Evolutionary conservation across 495 filamentous ascomycete genomes (phyloP).

Genomic region (Durotheca rogersii): DNA sequence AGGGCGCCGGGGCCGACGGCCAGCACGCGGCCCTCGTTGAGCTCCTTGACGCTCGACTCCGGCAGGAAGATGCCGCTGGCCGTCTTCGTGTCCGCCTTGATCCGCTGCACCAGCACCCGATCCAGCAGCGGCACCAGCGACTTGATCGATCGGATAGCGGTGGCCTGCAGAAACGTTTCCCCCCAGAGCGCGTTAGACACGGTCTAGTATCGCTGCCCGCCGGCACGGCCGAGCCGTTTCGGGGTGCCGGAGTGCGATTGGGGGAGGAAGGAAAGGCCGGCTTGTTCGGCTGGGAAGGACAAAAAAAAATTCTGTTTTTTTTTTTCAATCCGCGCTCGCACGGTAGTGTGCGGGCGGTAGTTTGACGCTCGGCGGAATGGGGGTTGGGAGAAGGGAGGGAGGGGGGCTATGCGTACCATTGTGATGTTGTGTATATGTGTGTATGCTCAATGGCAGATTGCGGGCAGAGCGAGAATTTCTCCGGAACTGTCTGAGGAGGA

Average conservation of each 20-base stretch:
- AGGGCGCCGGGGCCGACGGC: conserved; percentile 88
- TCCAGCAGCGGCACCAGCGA: conserved; percentile 94
- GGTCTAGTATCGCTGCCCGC: too few relatives aligned
- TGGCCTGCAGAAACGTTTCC: conserved; percentile 46
- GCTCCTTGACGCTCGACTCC: conserved; percentile 94
- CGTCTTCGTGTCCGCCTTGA: conserved; percentile 96
- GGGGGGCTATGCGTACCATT: conserved; percentile 38
- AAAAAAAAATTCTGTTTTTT: background rate
- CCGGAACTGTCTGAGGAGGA: conserved; percentile 13
- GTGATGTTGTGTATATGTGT: conserved; percentile 22
- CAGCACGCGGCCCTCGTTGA: conserved; percentile 94
- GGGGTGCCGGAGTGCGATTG: too few relatives aligned
- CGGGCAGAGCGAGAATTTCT: conserved; percentile 16
- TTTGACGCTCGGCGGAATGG: too few relatives aligned
- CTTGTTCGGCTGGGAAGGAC: background rate
- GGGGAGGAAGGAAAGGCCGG: too few relatives aligned
- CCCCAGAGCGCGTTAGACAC: too few relatives aligned
- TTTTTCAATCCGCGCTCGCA: too few relatives aligned
- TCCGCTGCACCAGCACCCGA: conserved; percentile 95
- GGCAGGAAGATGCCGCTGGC: conserved; percentile 95
- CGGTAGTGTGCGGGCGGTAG: too few relatives aligned
- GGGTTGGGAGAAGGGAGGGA: background rate
- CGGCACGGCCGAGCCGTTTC: too few relatives aligned
- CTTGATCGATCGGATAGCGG: conserved; percentile 91
- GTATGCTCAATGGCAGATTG: conserved; percentile 2